These are phyloP conservation scores for Apophysomyces ossiformis DNA, from an alignment of 371 early-diverging fungal genomes.

Conservation along the genomic window DNA sequence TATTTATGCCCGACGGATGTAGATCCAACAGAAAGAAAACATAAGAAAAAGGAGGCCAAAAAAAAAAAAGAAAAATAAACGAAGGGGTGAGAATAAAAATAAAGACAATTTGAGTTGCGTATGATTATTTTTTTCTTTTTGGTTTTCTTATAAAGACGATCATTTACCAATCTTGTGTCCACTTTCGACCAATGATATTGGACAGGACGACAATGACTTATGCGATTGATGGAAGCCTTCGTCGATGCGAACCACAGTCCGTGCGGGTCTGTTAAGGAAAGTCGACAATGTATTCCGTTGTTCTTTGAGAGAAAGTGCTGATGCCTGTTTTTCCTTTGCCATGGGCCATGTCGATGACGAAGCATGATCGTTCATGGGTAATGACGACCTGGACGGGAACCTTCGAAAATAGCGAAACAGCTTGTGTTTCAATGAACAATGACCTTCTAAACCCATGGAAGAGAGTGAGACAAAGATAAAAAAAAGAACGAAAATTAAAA, in stretches of 20 bases:
- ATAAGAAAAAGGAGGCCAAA: not conserved
- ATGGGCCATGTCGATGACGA: not conserved
- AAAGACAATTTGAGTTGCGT: not conserved
- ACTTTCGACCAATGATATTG: conserved; percentile 7
- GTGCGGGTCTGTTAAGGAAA: not conserved
- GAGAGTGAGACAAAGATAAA: not conserved
- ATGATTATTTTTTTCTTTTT: not conserved
- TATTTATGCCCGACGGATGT: not conserved
- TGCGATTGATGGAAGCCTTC: conserved; percentile 32
- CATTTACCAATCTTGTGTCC: conserved; percentile 18
- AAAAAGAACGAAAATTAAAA: not conserved
- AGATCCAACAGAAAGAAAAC: not conserved
- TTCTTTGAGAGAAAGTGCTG: not conserved
- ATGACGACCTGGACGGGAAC: conserved; percentile 4
- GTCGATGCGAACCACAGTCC: conserved; percentile 17
- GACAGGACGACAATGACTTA: conserved; percentile 12
- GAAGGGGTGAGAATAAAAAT: conserved; percentile 7
- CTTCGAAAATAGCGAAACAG: conserved; percentile 7
- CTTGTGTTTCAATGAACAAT: not conserved
- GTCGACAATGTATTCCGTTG: not conserved
- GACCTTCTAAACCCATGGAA: not conserved
- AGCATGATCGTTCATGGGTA: conserved; percentile 6
- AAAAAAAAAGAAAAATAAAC: conserved; percentile 1
- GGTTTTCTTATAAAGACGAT: conserved; percentile 6
- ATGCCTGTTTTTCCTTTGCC: not conserved